Base-by-base conservation (phyloP, 2,329 filamentous ascomycete genomes). In the Zasmidium angulare region DNA sequence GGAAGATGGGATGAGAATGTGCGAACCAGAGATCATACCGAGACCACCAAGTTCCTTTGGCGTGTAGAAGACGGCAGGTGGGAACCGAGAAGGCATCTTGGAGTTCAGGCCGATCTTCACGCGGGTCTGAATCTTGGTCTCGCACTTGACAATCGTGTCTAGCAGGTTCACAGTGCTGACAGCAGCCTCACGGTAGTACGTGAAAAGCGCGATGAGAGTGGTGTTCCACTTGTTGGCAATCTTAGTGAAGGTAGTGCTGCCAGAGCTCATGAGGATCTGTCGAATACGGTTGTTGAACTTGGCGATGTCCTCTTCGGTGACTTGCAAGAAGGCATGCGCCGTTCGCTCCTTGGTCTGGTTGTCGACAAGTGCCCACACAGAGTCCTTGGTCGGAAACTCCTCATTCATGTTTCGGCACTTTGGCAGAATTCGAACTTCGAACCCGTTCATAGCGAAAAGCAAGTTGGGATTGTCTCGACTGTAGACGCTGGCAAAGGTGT, bases 151-250 rank as follows among this genome's bases (percentile, higher is more conserved):
- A 68, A 99, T 99, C 0, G 93, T 97, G 73, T 99, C 95, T 2
- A 99, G 84, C 3, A 99, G 82, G 62, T 91, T 90, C 61, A 98
- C 91, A 0, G 96, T 99, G 0, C 93, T 96, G 1, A 98, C 93
- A 17, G 95, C 95, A 50, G 95, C 95, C 74, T 99, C 95, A 74
- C 95, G 91, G 74, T 99, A 99, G 77, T 99, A 99, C 0, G 95
- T 98, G 78, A 99, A 99, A 23, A 99, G 84, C 0, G 95, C 93
- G 70, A 99, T 99, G 66, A 99, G 78, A 1, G 91, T 95, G 0
- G 95, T 99, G 77, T 99, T 99, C 95, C 96, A 99, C 79, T 99
- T 99, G 79, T 99, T 99, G 50, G 96, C 95, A 71, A 99, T 99
- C 84, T 99, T 99, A 49, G 95, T 99, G 78, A 99, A 99, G 0